Base-by-base conservation (phyloP, 331 rosid genomes). In the Rosa hybrid region DNA sequence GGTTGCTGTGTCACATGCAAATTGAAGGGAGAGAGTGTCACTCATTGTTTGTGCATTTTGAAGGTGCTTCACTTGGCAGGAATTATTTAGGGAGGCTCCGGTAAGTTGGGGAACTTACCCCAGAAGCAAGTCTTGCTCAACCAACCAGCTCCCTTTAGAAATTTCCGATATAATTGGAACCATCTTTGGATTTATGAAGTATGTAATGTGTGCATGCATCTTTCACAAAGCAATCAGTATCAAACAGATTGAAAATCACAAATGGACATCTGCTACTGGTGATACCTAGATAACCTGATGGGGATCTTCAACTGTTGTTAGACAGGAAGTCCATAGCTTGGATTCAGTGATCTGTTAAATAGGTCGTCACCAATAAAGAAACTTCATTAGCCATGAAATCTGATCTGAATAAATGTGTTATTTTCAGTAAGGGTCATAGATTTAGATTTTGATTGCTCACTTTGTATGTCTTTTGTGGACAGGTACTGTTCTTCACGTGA, bases 401-500 rank as follows among this genome's bases (percentile, higher is more conserved):
- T 34, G 39, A 34, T 18, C 57, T 59, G 50, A 46, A 21, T 18
- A 20, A 34, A 56, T 9, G 8, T 46, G 7, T 63, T 46, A 12
- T 60, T 60, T 27, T 17, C 49, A 11, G 54, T 34, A 41, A 18
- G 75, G 20, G 17, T 16, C 4, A 17, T 42, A 21, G 11, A 54
- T 25, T 51, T 54, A 21, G 75, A 38, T 7, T 20, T 68, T 68
- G 41, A 39, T 2, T 46, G 38, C 60, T 70, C 38, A 56, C 45
- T 48, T 72, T 20, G 63, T 75, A 57, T 81, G 71, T 45, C 70
- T 74, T 77, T 82, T 59, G 64, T 78, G 77, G 48, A 83, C 97
- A 95, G 97, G 91, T 95, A 93, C 84, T 95, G 99, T 85, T 93
- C 87, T 78, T 85, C 96, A 12, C 84, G 53, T 27, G 94, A 95